Conservation (phyloP, 139 green algal species). For the Haematococcus lacustris region DNA sequence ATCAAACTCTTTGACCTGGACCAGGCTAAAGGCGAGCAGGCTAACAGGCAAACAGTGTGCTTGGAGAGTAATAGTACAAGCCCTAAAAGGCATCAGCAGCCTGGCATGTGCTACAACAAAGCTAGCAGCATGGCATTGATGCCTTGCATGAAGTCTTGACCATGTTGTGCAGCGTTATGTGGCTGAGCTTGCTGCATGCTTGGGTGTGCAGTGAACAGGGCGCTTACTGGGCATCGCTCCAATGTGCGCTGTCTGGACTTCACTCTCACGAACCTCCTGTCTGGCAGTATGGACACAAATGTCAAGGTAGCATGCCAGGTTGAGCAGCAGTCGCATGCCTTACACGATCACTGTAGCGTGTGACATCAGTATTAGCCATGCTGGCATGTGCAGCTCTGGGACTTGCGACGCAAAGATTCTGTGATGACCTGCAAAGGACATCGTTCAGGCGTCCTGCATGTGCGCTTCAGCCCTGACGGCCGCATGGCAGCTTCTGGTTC, state of each 20-base stretch:
- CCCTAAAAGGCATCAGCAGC: too few relatives aligned
- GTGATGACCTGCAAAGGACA: slow-evolving; percentile 75
- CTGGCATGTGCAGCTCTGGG: slow-evolving; percentile 53
- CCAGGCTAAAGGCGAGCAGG: too few relatives aligned
- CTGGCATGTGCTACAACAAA: too few relatives aligned
- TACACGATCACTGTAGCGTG: not conserved
- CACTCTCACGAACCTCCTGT: slow-evolving; percentile 52
- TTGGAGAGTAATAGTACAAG: too few relatives aligned
- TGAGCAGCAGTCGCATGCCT: not conserved
- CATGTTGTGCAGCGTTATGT: too few relatives aligned
- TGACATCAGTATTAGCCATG: not conserved
- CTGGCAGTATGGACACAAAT: slow-evolving; percentile 69
- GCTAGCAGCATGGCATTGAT: too few relatives aligned
- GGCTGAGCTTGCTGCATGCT: too few relatives aligned
- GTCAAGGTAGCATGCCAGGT: slow-evolving; percentile 39
- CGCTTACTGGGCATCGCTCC: slow-evolving; percentile 59
- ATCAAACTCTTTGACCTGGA: too few relatives aligned
- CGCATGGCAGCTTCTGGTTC: slow-evolving; percentile 67
- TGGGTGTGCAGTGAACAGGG: slow-evolving; percentile 47
- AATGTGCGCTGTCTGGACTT: slow-evolving; percentile 65
- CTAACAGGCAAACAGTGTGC: too few relatives aligned
- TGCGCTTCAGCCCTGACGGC: slow-evolving; percentile 71
- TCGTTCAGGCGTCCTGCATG: slow-evolving; percentile 42
- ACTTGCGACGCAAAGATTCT: slow-evolving; percentile 56
- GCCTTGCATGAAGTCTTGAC: too few relatives aligned